Evolutionary conservation across 257 asterid species (phyloP), one percentile per base, ranked within the genome.

Genomic region (Solanum pinnatisectum): DNA sequence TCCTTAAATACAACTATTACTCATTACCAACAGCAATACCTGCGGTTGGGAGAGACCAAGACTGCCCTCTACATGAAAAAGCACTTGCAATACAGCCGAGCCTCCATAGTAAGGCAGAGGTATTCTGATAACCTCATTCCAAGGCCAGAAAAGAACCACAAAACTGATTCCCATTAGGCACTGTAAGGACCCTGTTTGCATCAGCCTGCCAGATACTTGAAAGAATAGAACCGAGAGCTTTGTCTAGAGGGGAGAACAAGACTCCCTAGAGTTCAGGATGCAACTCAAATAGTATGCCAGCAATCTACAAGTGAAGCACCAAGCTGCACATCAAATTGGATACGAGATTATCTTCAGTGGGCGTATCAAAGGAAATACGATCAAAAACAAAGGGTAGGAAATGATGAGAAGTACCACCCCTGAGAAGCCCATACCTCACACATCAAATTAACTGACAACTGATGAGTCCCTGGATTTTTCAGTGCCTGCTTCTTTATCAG

Each of bases 381-480:
- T 11, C 7, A 27, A 44, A 49, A 81, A 39, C 85, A 71, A 71
- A 67, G 81, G 65, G 63, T 39, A 59, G 40, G 32, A 85, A 39
- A 68, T 52, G 44, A 68, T 67, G 37, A 33, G 20, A 37, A 65
- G 40, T 71, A 5, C 37, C 63, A 18, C 18, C 52, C 36, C n/a
- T 33, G 39, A 46, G 36, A 86, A 44, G 68, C 56, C 56, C 42
- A 27, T 72, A 49, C 44, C 88, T 86, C 67, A 52, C 87, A 39
- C 40, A n/a, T 18, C 63, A 84, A 78, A 84, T 88, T 86, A 91
- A 89, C 90, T 88, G 81, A 88, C 92, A 22, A 88, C 84, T 74
- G 97, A 90, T 44, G 95, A 91, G 82, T 95, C 98, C 92, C 92
- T 95, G 25, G 96, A 90, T 89, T 90, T 91, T 30, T 95, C 98